Base-by-base conservation (phyloP, 2,329 filamentous ascomycete genomes). In the Fusarium sp. region DNA sequence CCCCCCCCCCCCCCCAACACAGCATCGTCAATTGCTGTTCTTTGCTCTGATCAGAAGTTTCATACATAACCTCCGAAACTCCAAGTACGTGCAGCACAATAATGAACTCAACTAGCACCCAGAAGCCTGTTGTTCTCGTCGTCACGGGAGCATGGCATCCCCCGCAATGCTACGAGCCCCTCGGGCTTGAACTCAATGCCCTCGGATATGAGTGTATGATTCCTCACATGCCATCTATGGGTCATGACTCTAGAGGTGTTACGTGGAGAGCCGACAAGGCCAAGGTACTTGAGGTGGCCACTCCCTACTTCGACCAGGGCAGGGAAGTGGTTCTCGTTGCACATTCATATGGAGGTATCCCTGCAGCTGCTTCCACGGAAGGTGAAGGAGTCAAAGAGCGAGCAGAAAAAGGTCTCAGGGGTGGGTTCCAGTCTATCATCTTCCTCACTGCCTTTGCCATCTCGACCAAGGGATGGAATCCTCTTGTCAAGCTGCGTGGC, bases 141-240 rank as follows among this genome's bases (percentile, higher is more conserved):
- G 52, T 50, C n/a, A 55, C 52, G 0, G 52, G 52, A 4, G 52
- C 52, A 6, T 55, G 52, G 52, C 45, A 55, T 13, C 52, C 52
- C 9, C 52, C 46, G 2, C 14, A 29, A 6, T 55, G 52, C 46
- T 55, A 55, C 25, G 39, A 45, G 8, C 14, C 39, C 9, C 52
- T 55, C n/a, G 38, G 35, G n/a, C 21, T 15, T 6, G 52, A 41
- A 17, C 23, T 55, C 3, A 17, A n/a, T 4, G 5, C 27, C 3
- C 27, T 45, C 11, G 49, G 35, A 9, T 52, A 52, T n/a, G 42
- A 52, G 17, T 52, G 49, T n/a, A 11, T 37, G 7, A 38, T 55
- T 5, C 52, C 52, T 11, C 33, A 29, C 1, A 32, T 55, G 38
- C 52, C 52, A 11, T 55, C 52, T 13, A 55, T 55, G 39, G 52